phyloP scores from a whole-genome alignment of 2,329 filamentous ascomycete genomes.

The Talaromyces piceae region DNA sequence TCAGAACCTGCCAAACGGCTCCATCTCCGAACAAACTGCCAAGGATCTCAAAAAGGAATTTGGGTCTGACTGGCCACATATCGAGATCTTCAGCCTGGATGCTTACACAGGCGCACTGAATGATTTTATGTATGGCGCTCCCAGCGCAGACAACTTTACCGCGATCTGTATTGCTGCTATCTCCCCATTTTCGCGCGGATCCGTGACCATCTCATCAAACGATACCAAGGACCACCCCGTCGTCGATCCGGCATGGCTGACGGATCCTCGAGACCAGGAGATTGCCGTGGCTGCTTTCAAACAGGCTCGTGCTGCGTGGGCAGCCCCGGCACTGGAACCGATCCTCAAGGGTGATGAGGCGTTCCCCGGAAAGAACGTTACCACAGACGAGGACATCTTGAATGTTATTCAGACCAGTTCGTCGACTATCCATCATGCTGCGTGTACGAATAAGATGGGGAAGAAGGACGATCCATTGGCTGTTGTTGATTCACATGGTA shows the following conservation, averaged over 20 bases:
- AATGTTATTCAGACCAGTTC: conserved; percentile 21
- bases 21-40: too few species aligned
- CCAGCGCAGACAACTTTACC: conserved; percentile 17
- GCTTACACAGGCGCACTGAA: conserved; percentile 21
- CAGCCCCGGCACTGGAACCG: conserved; percentile 19
- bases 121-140: conserved; percentile 16
- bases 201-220: conserved; percentile 32
- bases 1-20: conserved; percentile 22
- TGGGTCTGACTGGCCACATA: conserved; percentile 28
- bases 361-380: conserved; percentile 30
- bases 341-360: conserved; percentile 30
- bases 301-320: conserved; percentile 34
- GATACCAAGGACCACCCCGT: conserved; percentile 31
- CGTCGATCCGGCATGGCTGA: background rate
- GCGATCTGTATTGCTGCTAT: conserved; percentile 25
- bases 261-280: background rate
- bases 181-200: conserved; percentile 38
- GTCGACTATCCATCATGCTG: conserved; percentile 28
- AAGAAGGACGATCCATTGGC: conserved; percentile 19
- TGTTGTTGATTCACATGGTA: conserved; percentile 25
- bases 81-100: conserved; percentile 25
- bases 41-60: too few species aligned
- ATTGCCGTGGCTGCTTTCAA: conserved; percentile 24
- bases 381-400: conserved; percentile 40
- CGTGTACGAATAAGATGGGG: conserved; percentile 33